Base-by-base conservation (phyloP, 2,329 filamentous ascomycete genomes). In the Colletotrichum nymphaeae region DNA sequence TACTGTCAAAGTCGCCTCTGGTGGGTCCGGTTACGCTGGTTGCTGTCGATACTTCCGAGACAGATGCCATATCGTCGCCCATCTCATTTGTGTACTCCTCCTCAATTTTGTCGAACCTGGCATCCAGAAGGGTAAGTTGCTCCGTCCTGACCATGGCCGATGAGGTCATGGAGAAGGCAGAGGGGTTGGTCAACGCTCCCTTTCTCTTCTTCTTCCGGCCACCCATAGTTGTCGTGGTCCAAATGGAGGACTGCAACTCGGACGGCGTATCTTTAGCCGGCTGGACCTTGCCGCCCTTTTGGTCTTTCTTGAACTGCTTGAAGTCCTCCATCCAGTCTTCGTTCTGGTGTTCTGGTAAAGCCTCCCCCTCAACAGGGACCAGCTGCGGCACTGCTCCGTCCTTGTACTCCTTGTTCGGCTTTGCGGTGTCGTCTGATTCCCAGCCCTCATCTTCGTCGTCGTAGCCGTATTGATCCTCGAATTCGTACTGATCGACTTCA, bases 361-460 rank as follows among this genome's bases (percentile, higher is more conserved):
- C 83, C 66, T 88, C 86, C 22, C 79, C 80, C 26, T 82, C 78
- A 12, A 83, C 80, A 76, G 81, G 60, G 3, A 89, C 86, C 3
- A 91, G 83, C 63, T 88, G 81, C n/a, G 86, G 86, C 19, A 82
- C 85, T 11, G 84, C 80, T 8, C 86, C 83, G 16, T 84, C 83
- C 67, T 86, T 85, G 81, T 88, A 90, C 78, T 91, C 89, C 76
- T 87, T 88, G 28, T 79, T 84, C n/a, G 93, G 92, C 86, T 93
- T 97, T 80, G 93, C 95, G 0, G 97, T 99, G 77, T 92, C 93
- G 81, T 99, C 97, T 8, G 95, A 97, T 83, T 98, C 95, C 95
- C 95, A 99, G 6, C 96, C 97, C 1, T 93, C 93, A 65, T 96
- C 95, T 5, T 93, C 91, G 8, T 88, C 87, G 16, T 89, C 87